Evolutionary conservation across 1,284 basidiomycete genomes (phyloP), one percentile per base, ranked within the genome.

Genomic region (Ceratobasidium sp.): DNA sequence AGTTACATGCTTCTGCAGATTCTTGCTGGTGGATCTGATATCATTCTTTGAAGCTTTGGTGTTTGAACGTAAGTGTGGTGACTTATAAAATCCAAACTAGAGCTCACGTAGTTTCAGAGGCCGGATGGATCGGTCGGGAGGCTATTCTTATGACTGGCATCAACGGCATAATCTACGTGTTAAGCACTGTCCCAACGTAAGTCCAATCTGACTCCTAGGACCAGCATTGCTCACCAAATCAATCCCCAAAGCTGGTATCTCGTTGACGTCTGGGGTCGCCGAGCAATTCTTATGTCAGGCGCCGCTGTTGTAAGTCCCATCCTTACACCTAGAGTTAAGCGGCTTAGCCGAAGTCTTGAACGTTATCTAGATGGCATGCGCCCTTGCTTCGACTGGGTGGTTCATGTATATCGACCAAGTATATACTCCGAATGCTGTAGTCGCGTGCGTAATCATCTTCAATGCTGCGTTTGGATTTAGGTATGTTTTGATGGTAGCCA

Each of bases 81-180:
- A 15, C 42, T 12, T n/a, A 49, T 26, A 53, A 18, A 64, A 66
- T n/a, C 33, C 33, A 33, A 33, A 33, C 33, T 81, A 55, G 69
- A 23, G n/a, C 76, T 83, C 66, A 75, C 9, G n/a, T 26, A 3
- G 2, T 2, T 33, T 64, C 86, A 96, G 94, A 94, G 88, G 97
- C 97, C 61, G 97, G 97, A 60, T 99, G 97, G 97, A 90, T 98
- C 79, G 97, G 97, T n/a, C 91, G 97, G 70, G 93, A 98, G 83
- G 97, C 97, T 3, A 92, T 99, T 80, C 89, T 99, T 26, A 99
- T 99, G 97, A 97, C 97, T 1, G 97, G 97, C 7, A 95, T 98
- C 84, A 98, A 98, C 83, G 91, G 93, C 9, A 86, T 97, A 78
- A 95, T 97, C 81, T 98, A 98, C 84, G 85, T 97, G 23, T 86